Base-by-base conservation (phyloP, 2,329 filamentous ascomycete genomes). In the Mycocentrospora acerina region DNA sequence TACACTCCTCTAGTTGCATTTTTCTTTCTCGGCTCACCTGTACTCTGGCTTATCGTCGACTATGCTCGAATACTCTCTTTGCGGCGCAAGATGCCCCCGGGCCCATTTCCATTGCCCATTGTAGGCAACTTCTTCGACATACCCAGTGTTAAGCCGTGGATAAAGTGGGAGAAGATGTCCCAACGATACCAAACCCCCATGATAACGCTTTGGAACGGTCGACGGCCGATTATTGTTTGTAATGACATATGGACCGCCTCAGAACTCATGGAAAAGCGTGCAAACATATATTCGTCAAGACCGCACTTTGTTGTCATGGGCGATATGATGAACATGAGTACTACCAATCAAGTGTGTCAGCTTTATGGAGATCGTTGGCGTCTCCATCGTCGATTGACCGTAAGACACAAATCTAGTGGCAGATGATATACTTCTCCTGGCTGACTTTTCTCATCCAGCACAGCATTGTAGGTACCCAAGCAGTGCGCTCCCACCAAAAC, bases 111-210 rank as follows among this genome's bases (percentile, higher is more conserved):
- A 2, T 69, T 68, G 44, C 78, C 78, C 4, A 69, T 81, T 22
- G 62, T 80, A 4, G 78, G 78, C 24, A 81, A 79, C 51, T 80
- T 77, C 1, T 78, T 76, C 39, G 71, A 72, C 44, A 67, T 81
- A 4, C 78, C 78, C 1, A 68, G 74, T 16, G 69, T 66, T 38
- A 79, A 80, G 51, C 77, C 78, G 2, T 81, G 78, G 78, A 69
- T 80, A 16, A 77, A 75, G 57, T 79, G 81, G 46, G 76, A 81
- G 37, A 55, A 75, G 46, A 59, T 80, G 0, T 75, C 77, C 3
- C 74, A 76, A 47, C 53, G 64, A 31, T 74, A 77, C 51, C 59
- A 73, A 4, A 66, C 71, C 0, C 72, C 75, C 0, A 51, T 80
- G 6, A 74, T 81, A 32, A 80, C 78, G 0, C 73, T 78, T 49